Evolutionary conservation across 2,329 filamentous ascomycete species (phyloP).

Genomic region (Cladosporium sp.): DNA sequence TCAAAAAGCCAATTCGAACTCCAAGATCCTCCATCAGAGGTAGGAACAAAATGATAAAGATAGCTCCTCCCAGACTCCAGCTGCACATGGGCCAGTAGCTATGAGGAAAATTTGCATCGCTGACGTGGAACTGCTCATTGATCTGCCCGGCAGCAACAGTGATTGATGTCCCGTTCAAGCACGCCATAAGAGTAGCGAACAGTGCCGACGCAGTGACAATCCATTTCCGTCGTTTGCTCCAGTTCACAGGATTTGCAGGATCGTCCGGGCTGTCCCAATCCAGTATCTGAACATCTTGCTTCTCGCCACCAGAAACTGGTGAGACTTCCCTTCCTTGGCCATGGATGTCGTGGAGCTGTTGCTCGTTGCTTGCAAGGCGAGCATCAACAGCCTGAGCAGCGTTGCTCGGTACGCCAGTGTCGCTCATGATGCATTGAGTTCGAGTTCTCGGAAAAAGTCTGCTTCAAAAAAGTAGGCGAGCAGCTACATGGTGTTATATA

Average conservation of each 20-base stretch:
- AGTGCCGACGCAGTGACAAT: constrained; percentile 38
- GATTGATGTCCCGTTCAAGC: constrained; percentile 41
- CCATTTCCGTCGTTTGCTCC: constrained; percentile 39
- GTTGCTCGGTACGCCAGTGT: not conserved
- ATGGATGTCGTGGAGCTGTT: constrained; percentile 18
- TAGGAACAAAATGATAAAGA: constrained; percentile 41
- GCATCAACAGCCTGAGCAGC: constrained; percentile 11
- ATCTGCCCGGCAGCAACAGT: constrained; percentile 40
- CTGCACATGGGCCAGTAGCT: constrained; percentile 43
- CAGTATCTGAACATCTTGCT: constrained; percentile 43
- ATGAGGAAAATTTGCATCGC: constrained; percentile 42
- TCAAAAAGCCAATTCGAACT: constrained; percentile 34
- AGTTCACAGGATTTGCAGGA: constrained; percentile 40
- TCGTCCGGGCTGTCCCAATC: constrained; percentile 54
- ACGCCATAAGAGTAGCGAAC: constrained; percentile 39
- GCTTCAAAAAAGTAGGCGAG: not conserved
- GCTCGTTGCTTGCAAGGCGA: constrained; percentile 14
- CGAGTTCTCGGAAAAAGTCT: not conserved
- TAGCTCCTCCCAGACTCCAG: constrained; percentile 42
- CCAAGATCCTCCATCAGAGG: constrained; percentile 44
- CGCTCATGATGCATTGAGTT: constrained; percentile 16
- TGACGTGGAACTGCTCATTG: constrained; percentile 37
- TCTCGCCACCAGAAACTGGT: constrained; percentile 8
- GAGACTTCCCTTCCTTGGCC: not conserved
- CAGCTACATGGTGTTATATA: constrained; percentile 11